Evolutionary conservation across 2,329 filamentous ascomycete species (phyloP), one percentile per base, ranked within the genome.

Genomic region (Monosporascus sp.): DNA sequence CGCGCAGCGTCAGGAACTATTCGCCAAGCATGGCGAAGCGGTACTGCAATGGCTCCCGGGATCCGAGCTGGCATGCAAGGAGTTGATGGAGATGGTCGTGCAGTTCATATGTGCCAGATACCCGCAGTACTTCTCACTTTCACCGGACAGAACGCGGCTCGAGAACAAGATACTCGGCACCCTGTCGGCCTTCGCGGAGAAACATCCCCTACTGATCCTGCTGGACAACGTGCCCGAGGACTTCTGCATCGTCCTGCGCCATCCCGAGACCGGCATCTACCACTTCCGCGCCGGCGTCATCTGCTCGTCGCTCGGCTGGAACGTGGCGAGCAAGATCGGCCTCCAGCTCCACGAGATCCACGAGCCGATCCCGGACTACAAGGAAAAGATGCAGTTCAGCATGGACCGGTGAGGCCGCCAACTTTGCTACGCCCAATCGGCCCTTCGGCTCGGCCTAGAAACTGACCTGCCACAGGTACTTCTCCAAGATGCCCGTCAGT

Each of bases 51-150:
- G 78, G 35, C 75, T 92, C 0, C 88, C 89, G 0, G 89, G 89
- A 1, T 87, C 86, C 0, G 88, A 94, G 62, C 74, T 94, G 0
- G 90, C 85, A 0, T 90, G 87, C 66, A 91, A 91, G 65, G 91
- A 96, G 63, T 74, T 94, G 6, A 92, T 94, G 89, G 91, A 96
- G 68, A 91, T 93, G 84, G 79, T 78, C 2, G 61, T 96, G 3
- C 88, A 93, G 59, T 95, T 93, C 60, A 70, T 93, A n/a, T 88
- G 84, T 56, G 78, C 82, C 3, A 79, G 90, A 3, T 95, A 95
- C 63, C 90, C 91, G 0, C 79, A 85, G 6, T 85, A 88, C 60
- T 96, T 96, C 68, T 74, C 74, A 3, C 66, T 90, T 0, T 77
- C 78, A 52, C 61, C 63, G 1, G 72, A 82, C 20, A 79, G 77